Evolutionary conservation across 805 yeast species (phyloP), one percentile per base, ranked within the genome.

Genomic region (Pichia exigua): DNA sequence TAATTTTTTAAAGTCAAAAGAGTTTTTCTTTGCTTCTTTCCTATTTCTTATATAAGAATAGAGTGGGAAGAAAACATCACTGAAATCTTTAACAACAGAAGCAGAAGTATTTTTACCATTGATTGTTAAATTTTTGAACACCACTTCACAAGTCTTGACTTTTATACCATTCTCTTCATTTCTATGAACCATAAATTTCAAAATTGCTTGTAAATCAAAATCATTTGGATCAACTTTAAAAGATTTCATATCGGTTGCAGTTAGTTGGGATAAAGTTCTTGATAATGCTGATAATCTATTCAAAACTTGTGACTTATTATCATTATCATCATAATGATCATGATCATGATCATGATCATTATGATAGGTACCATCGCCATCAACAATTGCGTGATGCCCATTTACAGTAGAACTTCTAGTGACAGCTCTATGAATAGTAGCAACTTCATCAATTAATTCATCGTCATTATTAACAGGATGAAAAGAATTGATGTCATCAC

Each of bases 21-120:
- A 17, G 67, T 59, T 44, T 3, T 50, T 7, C 17, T 50, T 47
- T 8, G 46, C 74, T 65, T 47, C 44, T 9, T 17, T 43, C 2
- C 35, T 32, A 49, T 55, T 13, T 21, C 24, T 39, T 8, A 46
- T 39, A 30, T 50, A 48, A 1, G 39, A 17, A n/a, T 35, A 35
- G n/a, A 35, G 11, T 17, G 39, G 39, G 39, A 63, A 59, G 30
- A 77, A 64, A 7, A 76, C 53, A 60, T 76, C 79, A 17, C 67
- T 63, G 27, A 73, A 72, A 20, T 82, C 76, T 35, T 71, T 68
- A 26, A 69, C 68, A 53, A 70, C 62, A 0, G 80, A 64, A 49
- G 76, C 72, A 9, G 75, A 63, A 50, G 73, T 71, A 57, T 78
- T 81, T 42, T 70, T 66, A 47, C 83, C 84, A 48, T 57, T 64